Evolutionary conservation across 1,284 basidiomycete species (phyloP), one percentile per base, ranked within the genome.

Genomic region (Meripilus lineatus): DNA sequence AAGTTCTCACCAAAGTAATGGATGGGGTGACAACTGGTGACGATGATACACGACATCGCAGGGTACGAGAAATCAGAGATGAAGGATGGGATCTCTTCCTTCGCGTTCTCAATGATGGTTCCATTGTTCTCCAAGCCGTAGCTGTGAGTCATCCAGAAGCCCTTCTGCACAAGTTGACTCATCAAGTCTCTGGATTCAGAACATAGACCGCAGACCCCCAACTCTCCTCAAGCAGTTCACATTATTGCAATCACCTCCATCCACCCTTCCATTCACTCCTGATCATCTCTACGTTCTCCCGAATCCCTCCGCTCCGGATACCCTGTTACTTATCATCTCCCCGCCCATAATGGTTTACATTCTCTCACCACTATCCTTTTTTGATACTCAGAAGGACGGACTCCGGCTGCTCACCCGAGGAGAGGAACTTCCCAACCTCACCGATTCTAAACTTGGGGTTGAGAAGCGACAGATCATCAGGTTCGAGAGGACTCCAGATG

Each of bases 131-230:
- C 22, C 79, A 79, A 39, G 87, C 85, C 4, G 75, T 93, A 40
- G 74, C 82, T 34, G 90, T 90, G 62, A 59, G 86, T 67, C 38
- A 23, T 40, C 32, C 41, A 14, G 25, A 40, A 32, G 30, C 17
- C 32, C 23, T 49, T 17, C 39, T 15, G 33, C 14, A 34, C 43
- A 32, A 24, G 32, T 15, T 41, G 14, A 32, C 25, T 26, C 15
- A 21, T 18, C n/a, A n/a, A n/a, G n/a, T n/a, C n/a, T n/a, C n/a
- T n/a, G n/a, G 11, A 32, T 13, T 13, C 44, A 79, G 91, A 93
- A 94, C 62, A 81, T 95, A 50, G 90, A 94, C 57, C 75, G 85
- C n/a, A 77, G 85, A 51, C 92, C 93, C 4, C 92, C 92, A 1
- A 93, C 91, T 1, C 70, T 94, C 6, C 71, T 94, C 26, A 81